Conservation (phyloP, 2,329 filamentous ascomycete species). For the Diaporthe eres region DNA sequence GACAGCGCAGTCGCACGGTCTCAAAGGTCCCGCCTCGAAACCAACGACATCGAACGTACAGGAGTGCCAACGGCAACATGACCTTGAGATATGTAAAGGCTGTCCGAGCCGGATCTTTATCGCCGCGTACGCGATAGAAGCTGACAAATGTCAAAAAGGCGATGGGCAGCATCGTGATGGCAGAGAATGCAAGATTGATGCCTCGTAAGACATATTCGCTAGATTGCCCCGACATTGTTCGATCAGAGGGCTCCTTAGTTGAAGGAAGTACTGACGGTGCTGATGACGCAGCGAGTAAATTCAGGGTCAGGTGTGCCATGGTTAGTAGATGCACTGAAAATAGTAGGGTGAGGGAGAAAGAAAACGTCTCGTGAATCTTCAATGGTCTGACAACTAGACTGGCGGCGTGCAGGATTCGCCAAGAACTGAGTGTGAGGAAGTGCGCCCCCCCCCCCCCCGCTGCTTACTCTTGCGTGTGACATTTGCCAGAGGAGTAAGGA, state of each 20-base stretch:
- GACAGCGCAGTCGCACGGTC: not conserved
- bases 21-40: not conserved
- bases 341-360: not conserved
- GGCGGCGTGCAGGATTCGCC: constrained; percentile 3
- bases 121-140: not conserved
- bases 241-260: constrained; percentile 1
- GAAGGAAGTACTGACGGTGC: constrained; percentile 2
- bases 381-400: not conserved
- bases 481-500: not conserved
- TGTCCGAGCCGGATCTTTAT: not conserved
- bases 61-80: not conserved
- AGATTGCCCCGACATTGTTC: not conserved
- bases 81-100: constrained; percentile 4
- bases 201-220: not conserved
- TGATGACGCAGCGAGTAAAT: not conserved
- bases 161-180: constrained; percentile 19
- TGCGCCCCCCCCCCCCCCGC: not conserved
- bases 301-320: not conserved
- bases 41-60: not conserved
- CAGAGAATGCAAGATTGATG: not conserved
- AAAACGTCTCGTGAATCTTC: not conserved
- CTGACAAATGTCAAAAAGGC: not conserved
- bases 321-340: not conserved
- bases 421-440: not conserved
- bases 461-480: not conserved